A percentile compares a stretch with the other conserved stretches of the same genome.
phyloP scores from a whole-genome alignment of 495 filamentous ascomycete species.

The Articulospora tetracladia region DNA sequence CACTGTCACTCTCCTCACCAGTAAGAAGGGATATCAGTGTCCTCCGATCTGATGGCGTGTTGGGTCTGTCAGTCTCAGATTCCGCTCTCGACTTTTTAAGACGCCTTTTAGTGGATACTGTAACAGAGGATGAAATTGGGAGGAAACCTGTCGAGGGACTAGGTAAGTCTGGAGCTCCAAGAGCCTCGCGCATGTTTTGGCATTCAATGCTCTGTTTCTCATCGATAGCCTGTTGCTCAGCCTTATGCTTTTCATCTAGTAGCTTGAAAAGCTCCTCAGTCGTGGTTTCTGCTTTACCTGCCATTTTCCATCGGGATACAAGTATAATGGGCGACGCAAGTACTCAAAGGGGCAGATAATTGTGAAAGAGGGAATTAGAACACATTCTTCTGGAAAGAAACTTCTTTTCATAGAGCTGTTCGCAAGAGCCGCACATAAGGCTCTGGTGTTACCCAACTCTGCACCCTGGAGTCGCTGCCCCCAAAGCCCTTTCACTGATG shows the following conservation, averaged over 20 bases:
- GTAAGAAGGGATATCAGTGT: slow-evolving; percentile 23
- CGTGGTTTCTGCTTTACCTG: no score
- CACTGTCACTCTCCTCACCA: slow-evolving; percentile 26
- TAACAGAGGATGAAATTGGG: slow-evolving; percentile 1
- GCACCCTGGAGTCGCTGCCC: no score
- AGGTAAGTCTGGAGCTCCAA: slow-evolving; percentile 3
- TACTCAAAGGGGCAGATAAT: no score
- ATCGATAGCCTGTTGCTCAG: slow-evolving; percentile 32
- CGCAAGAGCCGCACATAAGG: no score
- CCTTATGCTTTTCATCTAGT: slow-evolving; percentile 32
- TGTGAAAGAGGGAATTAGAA: no score
- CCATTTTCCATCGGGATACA: no score
- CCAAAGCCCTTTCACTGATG: no score
- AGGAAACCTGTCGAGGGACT: not conserved
- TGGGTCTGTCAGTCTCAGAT: slow-evolving; percentile 1
- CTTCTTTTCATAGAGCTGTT: no score
- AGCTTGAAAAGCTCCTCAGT: slow-evolving; percentile 32
- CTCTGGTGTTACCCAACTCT: no score
- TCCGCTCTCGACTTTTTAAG: slow-evolving; percentile 9
- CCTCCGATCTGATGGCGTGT: not conserved
- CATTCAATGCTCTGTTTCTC: slow-evolving; percentile 27
- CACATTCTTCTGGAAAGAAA: no score
- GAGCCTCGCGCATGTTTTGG: slow-evolving; percentile 19
- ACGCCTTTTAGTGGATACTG: not conserved
- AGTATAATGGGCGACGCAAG: no score